Percentiles rank a stretch among this genome's conserved stretches.
Evolutionary conservation across 2,329 filamentous ascomycete species (phyloP).

Genomic region (Trichoderma brevicompactum): DNA sequence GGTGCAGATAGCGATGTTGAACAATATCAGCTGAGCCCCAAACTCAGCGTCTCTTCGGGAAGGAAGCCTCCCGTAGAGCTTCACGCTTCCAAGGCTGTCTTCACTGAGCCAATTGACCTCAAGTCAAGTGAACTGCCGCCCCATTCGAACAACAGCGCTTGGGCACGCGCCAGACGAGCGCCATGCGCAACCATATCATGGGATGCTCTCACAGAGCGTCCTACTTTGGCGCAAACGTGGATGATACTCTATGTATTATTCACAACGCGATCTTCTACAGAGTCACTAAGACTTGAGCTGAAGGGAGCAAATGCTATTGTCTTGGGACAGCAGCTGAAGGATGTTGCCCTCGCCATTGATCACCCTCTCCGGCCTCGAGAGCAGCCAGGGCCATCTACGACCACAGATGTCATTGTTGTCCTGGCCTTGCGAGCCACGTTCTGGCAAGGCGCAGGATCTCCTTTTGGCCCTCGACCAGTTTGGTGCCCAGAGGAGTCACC

Average conservation of each 20-base stretch:
- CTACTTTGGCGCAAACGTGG: slow-evolving; percentile 57
- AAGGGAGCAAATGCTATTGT: slow-evolving; percentile 44
- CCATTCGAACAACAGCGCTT: slow-evolving; percentile 59
- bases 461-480: slow-evolving; percentile 65
- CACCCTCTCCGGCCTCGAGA: slow-evolving; percentile 49
- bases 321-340: slow-evolving; percentile 48
- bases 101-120: slow-evolving; percentile 52
- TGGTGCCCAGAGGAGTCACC: slow-evolving; percentile 59
- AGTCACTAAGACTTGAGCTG: slow-evolving; percentile 54
- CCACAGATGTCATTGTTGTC: slow-evolving; percentile 41
- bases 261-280: slow-evolving; percentile 53
- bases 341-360: slow-evolving; percentile 54
- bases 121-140: slow-evolving; percentile 55
- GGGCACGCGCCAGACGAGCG: slow-evolving; percentile 60
- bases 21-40: slow-evolving; percentile 45
- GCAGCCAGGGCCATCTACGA: slow-evolving; percentile 34
- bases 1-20: slow-evolving; percentile 18
- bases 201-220: slow-evolving; percentile 44
- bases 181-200: slow-evolving; percentile 53
- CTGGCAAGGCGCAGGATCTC: slow-evolving; percentile 72
- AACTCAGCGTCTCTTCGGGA: slow-evolving; percentile 34
- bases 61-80: slow-evolving; percentile 40
- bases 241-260: slow-evolving; percentile 58
- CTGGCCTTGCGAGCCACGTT: slow-evolving; percentile 61
- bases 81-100: slow-evolving; percentile 46